A percentile compares a stretch with the other conserved stretches of the same genome.
Conservation (phyloP, 352 stramenopile genomes). For the Globisporangium apiculatum region DNA sequence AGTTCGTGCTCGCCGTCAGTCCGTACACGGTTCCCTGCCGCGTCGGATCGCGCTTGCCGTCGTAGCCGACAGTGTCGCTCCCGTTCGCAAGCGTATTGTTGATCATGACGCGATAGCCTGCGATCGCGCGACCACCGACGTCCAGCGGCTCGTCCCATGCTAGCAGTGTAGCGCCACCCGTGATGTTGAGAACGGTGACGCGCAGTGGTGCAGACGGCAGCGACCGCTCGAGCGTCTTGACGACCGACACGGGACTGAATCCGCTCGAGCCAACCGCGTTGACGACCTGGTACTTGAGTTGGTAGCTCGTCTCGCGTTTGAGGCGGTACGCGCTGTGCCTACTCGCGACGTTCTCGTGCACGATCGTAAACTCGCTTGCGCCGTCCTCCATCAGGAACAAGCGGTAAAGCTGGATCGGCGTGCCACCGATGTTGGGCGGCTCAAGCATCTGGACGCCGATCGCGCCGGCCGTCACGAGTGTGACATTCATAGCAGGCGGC, state of each 20-base stretch:
- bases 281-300: constrained; percentile 40
- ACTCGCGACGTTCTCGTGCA: constrained; percentile 19
- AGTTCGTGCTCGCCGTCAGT: constrained; percentile 18
- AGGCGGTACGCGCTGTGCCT: constrained; percentile 29
- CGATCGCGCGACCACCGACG: constrained; percentile 34
- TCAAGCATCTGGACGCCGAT: constrained; percentile 50
- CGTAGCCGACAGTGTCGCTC: constrained; percentile 29
- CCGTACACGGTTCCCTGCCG: constrained; percentile 22
- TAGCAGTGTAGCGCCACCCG: constrained; percentile 34
- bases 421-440: constrained; percentile 37
- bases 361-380: constrained; percentile 15
- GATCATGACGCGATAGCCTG: constrained; percentile 38
- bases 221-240: constrained; percentile 34
- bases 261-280: constrained; percentile 41
- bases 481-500: constrained; percentile 25
- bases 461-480: constrained; percentile 32
- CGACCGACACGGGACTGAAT: constrained; percentile 14
- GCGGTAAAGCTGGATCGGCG: constrained; percentile 30
- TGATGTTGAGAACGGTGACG: constrained; percentile 18
- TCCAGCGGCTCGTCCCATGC: constrained; percentile 50
- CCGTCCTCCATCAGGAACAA: constrained; percentile 25
- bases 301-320: constrained; percentile 23
- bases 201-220: constrained; percentile 30
- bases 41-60: constrained; percentile 22
- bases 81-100: constrained; percentile 3